phyloP scores from a whole-genome alignment of 202 grass and related monocot genomes.

The Panicum virgatum region DNA sequence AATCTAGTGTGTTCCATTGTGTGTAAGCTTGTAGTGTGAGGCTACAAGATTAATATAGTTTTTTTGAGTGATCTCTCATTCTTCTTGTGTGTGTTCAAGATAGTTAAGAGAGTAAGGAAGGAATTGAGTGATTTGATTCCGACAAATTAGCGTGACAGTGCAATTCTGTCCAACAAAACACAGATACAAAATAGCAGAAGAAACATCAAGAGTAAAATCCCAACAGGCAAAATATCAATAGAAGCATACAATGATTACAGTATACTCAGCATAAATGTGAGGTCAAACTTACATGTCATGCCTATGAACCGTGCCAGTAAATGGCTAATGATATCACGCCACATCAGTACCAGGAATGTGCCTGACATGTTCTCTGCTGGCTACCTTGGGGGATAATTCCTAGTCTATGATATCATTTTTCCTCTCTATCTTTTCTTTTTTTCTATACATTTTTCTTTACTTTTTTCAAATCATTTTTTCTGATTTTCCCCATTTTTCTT shows the following conservation, averaged over 20 bases:
- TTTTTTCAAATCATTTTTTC: conserved; percentile 37
- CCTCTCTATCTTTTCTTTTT: conserved; percentile 17
- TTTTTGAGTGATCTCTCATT: too few species aligned
- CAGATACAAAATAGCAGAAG: not conserved
- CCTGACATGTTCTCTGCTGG: conserved; percentile 42
- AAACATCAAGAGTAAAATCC: not conserved
- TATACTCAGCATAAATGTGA: conserved; percentile 30
- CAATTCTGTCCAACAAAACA: too few species aligned
- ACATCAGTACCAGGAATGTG: conserved; percentile 40
- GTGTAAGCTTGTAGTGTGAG: too few species aligned
- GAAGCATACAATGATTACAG: conserved; percentile 20
- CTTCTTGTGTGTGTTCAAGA: too few species aligned
- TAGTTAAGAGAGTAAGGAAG: too few species aligned
- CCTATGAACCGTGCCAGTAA: conserved; percentile 48
- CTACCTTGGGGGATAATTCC: conserved; percentile 26
- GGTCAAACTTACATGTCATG: conserved; percentile 55
- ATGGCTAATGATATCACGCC: conserved; percentile 45
- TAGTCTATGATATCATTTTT: conserved; percentile 21
- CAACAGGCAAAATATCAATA: conserved; percentile 8
- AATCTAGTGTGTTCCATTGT: too few species aligned
- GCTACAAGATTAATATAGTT: too few species aligned
- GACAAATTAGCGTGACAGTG: too few species aligned
- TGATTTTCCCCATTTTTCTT: conserved; percentile 11
- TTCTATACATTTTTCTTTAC: too few species aligned
- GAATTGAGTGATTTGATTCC: too few species aligned